Conservation (phyloP, 371 early-diverging fungal genomes). For the Apophysomyces variabilis region DNA sequence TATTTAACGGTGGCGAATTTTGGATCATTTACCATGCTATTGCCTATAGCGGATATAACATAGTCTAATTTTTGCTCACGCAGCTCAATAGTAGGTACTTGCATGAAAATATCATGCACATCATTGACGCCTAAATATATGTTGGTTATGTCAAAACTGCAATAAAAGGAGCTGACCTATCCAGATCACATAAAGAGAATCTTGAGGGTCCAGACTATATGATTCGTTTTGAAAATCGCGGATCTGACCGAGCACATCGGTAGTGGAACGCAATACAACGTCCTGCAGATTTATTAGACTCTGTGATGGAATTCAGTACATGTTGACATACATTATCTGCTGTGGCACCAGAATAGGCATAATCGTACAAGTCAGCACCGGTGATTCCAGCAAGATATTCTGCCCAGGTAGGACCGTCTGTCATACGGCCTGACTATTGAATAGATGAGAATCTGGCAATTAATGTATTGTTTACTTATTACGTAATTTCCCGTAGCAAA, state of each 20-base stretch:
- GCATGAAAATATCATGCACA: constrained; percentile 31
- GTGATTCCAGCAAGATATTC: constrained; percentile 25
- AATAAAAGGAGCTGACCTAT: constrained; percentile 7
- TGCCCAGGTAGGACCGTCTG: constrained; percentile 31
- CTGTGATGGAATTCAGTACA: neutral
- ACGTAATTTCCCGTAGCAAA: constrained; percentile 13
- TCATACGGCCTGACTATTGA: constrained; percentile 17
- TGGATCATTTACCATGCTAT: constrained; percentile 16
- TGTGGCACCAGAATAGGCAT: constrained; percentile 33
- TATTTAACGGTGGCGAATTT: no score
- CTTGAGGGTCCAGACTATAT: neutral
- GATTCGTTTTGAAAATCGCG: neutral
- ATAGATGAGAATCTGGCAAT: neutral
- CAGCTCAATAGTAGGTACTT: neutral
- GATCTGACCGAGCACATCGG: neutral
- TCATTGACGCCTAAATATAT: constrained; percentile 28
- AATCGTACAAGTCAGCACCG: constrained; percentile 27
- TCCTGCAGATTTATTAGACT: neutral
- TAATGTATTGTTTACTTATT: no score
- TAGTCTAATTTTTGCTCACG: neutral
- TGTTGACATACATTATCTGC: constrained; percentile 25
- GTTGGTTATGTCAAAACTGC: neutral
- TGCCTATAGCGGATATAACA: constrained; percentile 12
- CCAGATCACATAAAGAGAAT: constrained; percentile 9
- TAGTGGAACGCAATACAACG: neutral